phyloP scores from a whole-genome alignment of 2,329 filamentous ascomycete species.

The Trichoderma guizhouense region DNA sequence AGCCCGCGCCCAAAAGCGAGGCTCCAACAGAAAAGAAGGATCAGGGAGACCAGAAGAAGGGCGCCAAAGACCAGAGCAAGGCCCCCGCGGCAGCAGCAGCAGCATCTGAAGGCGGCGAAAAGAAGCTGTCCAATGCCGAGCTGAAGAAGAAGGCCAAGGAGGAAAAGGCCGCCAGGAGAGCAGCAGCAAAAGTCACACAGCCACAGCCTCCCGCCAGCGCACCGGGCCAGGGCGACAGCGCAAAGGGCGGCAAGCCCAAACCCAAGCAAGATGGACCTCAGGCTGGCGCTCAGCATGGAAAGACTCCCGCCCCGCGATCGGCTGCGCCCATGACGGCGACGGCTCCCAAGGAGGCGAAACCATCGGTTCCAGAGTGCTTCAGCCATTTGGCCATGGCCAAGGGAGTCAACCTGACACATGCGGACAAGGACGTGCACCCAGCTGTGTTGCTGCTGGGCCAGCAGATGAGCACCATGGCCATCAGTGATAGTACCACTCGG shows the following conservation, averaged over 20 bases:
- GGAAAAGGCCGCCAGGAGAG: slow-evolving; percentile 84
- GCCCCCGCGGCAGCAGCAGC: slow-evolving; percentile 15
- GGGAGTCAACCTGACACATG: slow-evolving; percentile 50
- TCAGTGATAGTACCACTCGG: slow-evolving; percentile 85
- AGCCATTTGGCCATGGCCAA: slow-evolving; percentile 73
- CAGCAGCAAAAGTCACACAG: slow-evolving; percentile 61
- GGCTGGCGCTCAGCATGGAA: slow-evolving; percentile 30
- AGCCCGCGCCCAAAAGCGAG: slow-evolving; percentile 29
- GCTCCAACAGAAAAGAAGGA: slow-evolving; percentile 25
- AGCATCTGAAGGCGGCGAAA: slow-evolving; percentile 31
- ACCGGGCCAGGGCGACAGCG: slow-evolving; percentile 35
- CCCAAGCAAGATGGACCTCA: slow-evolving; percentile 44
- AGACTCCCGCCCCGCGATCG: slow-evolving; percentile 33
- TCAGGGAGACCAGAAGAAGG: slow-evolving; percentile 12
- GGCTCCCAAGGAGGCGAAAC: slow-evolving; percentile 50
- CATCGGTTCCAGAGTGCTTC: slow-evolving; percentile 68
- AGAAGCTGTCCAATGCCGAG: slow-evolving; percentile 70
- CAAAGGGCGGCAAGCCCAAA: slow-evolving; percentile 46
- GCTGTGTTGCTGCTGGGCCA: slow-evolving; percentile 80
- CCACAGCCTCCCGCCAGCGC: slow-evolving; percentile 38
- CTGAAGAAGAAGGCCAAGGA: slow-evolving; percentile 87
- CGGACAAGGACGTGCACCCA: slow-evolving; percentile 80
- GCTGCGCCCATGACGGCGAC: slow-evolving; percentile 33
- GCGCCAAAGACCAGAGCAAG: slow-evolving; percentile 15
- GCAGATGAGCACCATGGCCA: slow-evolving; percentile 83